Percentiles rank a stretch among this genome's conserved stretches.
These are phyloP conservation scores for Microdochium trichocladiopsis DNA, from an alignment of 2,329 filamentous ascomycete genomes.

Conservation along the genomic window DNA sequence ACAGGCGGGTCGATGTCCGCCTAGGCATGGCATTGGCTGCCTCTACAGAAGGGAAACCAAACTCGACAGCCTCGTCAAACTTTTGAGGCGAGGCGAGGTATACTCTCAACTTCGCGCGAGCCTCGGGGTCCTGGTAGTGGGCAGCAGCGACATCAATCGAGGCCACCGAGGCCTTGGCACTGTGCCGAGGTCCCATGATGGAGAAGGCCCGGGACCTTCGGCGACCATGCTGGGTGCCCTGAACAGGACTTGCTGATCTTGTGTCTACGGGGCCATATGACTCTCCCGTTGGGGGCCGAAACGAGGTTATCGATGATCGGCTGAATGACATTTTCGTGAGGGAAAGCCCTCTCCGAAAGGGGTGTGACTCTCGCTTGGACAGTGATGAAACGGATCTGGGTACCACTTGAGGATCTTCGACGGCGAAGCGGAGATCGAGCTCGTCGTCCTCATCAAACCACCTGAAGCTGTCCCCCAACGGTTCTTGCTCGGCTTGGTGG, in stretches of 20 bases:
- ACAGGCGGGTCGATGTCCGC: conserved; percentile 9
- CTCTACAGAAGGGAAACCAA: conserved; percentile 72
- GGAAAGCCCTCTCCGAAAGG: conserved; percentile 66
- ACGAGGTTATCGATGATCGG: conserved; percentile 43
- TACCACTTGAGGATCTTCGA: conserved; percentile 66
- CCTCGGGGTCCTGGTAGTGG: conserved; percentile 87
- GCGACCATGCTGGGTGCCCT: conserved; percentile 29
- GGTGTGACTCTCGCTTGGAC: conserved; percentile 39
- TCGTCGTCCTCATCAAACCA: conserved; percentile 70
- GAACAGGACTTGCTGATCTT: conserved; percentile 14
- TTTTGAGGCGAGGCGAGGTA: conserved; percentile 88
- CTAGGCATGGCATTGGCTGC: conserved; percentile 21
- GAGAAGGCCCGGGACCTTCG: conserved; percentile 49
- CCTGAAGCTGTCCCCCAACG: conserved; percentile 60
- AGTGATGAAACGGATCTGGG: conserved; percentile 42
- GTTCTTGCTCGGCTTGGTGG: conserved; percentile 33
- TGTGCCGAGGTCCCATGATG: conserved; percentile 42
- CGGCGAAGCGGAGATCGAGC: conserved; percentile 56
- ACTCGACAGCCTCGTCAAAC: conserved; percentile 92
- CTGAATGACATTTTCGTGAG: conserved; percentile 59
- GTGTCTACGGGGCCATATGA: conserved; percentile 18
- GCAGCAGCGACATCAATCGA: conserved; percentile 65
- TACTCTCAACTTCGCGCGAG: conserved; percentile 75
- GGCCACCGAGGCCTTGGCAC: conserved; percentile 33
- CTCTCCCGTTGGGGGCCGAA: conserved; percentile 38